Evolutionary conservation across 164 flowering plant species (phyloP).

Genomic region (Vitis amurensis): DNA sequence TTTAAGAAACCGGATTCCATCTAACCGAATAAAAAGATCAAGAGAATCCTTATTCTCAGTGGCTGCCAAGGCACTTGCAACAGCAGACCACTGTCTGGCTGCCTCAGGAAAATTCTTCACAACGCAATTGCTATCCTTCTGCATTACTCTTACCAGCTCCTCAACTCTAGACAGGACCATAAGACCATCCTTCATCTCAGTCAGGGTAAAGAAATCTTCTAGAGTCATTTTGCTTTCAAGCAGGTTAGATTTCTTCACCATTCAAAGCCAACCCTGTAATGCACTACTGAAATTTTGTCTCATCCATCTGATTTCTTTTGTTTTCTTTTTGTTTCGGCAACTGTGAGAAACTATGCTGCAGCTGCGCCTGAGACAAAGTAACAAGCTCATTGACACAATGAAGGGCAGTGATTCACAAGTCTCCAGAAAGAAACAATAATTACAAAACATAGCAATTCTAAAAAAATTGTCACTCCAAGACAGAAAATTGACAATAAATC

Average conservation of each 20-base stretch:
- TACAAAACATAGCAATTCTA: no score
- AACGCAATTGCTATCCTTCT: background rate
- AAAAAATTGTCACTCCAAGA: no score
- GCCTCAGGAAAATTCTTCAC: slow-evolving; percentile 5
- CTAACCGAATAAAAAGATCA: background rate
- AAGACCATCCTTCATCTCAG: slow-evolving; percentile 4
- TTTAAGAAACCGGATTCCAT: background rate
- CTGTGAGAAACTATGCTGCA: no score
- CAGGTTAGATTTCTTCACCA: background rate
- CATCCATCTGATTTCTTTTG: no score
- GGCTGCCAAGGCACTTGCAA: background rate
- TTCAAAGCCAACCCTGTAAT: background rate
- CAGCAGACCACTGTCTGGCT: slow-evolving; percentile 9
- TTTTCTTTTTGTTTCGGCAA: no score
- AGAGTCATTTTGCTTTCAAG: background rate
- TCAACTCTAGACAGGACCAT: background rate
- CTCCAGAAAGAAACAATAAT: no score
- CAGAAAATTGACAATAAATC: no score
- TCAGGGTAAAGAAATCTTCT: slow-evolving; percentile 5
- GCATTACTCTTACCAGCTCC: background rate
- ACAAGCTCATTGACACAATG: no score
- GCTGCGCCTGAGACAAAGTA: no score
- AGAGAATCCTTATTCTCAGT: slow-evolving; percentile 1
- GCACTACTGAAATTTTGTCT: no score
- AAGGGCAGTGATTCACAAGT: no score